Conservation (phyloP, 495 filamentous ascomycete species). For the Penicillium robsamsonii region DNA sequence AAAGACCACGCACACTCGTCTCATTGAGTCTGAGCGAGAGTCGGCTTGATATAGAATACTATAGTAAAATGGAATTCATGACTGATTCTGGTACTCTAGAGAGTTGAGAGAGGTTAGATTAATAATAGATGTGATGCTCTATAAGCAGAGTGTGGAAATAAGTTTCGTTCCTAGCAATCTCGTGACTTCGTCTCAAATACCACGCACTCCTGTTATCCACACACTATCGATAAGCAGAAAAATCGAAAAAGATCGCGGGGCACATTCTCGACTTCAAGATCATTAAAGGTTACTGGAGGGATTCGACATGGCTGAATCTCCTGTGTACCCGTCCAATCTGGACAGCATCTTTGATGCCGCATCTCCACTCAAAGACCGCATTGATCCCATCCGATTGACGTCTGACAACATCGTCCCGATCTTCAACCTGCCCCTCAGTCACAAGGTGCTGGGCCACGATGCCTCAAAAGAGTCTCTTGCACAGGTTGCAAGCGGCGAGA, state of each 20-base stretch:
- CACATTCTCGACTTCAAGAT: conserved; percentile 18
- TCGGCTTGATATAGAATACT: background rate
- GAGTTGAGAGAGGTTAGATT: background rate
- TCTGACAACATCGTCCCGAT: conserved; percentile 37
- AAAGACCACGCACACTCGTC: conserved; percentile 33
- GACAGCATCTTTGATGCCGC: conserved; percentile 35
- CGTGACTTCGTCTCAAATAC: background rate
- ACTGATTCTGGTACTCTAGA: background rate
- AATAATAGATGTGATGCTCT: background rate
- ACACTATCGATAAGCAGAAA: conserved; percentile 37
- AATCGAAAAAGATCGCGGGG: conserved; percentile 35
- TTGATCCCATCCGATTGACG: conserved; percentile 39
- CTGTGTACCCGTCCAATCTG: conserved; percentile 29
- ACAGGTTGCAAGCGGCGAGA: conserved; percentile 28
- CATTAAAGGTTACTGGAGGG: conserved; percentile 11
- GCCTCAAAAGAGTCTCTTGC: conserved; percentile 23
- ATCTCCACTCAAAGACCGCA: conserved; percentile 29
- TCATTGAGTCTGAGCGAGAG: background rate
- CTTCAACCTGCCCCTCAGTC: conserved; percentile 40
- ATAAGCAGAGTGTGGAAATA: conserved; percentile 20
- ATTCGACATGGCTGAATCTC: conserved; percentile 31
- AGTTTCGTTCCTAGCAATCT: background rate
- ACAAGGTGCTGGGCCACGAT: conserved; percentile 36
- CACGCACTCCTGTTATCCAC: conserved; percentile 23
- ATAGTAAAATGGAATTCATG: background rate